phyloP scores from a whole-genome alignment of 768 basidiomycete genomes.

The Panellus pusillus region DNA sequence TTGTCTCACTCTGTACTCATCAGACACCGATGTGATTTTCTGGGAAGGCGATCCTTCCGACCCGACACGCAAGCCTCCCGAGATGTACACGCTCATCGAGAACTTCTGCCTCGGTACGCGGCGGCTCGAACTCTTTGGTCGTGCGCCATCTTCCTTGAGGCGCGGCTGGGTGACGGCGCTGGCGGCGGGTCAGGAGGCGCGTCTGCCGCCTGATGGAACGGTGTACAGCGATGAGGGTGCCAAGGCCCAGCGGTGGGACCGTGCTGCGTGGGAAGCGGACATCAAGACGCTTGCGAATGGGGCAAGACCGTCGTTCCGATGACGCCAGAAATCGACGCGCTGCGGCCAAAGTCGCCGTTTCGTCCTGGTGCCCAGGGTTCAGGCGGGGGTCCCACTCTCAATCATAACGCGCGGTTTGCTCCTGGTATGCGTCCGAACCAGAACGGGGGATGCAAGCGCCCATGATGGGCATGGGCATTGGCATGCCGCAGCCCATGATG shows the following conservation, averaged over 20 bases:
- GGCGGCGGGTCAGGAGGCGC: conserved; percentile 60
- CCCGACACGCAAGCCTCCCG: conserved; percentile 86
- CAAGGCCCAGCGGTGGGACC: conserved; percentile 54
- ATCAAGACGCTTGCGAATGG: conserved; percentile 54
- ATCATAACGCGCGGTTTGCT: conserved; percentile 19
- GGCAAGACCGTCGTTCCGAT: conserved; percentile 68
- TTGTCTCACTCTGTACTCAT: neutral
- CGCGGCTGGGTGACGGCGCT: conserved; percentile 93
- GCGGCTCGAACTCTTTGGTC: conserved; percentile 87
- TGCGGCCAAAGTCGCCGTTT: conserved; percentile 85
- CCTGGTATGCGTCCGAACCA: conserved; percentile 4
- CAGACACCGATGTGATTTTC: conserved; percentile 94
- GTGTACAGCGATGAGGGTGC: conserved; percentile 44
- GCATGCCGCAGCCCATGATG: conserved; percentile 17
- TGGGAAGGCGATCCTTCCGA: conserved; percentile 92
- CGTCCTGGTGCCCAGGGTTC: conserved; percentile 32
- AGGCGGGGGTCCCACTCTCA: conserved; percentile 14
- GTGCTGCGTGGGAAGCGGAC: conserved; percentile 64
- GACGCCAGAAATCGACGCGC: conserved; percentile 76
- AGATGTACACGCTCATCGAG: conserved; percentile 94
- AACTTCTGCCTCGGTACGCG: conserved; percentile 96
- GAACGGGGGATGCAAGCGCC: conserved; percentile 17
- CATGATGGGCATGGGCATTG: conserved; percentile 16
- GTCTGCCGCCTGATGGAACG: conserved; percentile 37
- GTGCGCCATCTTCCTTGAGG: conserved; percentile 63